Conservation (phyloP, 352 stramenopile species). For the Pythium pyrilobum region DNA sequence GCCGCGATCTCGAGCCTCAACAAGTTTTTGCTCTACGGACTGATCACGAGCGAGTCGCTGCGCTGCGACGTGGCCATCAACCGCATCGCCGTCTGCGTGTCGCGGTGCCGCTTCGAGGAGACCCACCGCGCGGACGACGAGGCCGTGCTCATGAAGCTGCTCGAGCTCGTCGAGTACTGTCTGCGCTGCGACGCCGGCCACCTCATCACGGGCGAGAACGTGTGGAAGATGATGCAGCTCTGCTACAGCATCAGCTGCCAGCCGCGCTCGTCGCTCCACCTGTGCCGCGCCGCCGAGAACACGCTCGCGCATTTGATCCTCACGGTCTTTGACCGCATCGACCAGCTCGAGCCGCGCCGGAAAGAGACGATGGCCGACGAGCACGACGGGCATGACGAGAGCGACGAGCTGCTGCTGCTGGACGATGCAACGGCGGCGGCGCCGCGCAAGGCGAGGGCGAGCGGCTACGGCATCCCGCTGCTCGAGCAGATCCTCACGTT, state of each 20-base stretch:
- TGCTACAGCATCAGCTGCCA: conserved; percentile 96
- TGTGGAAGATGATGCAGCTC: conserved; percentile 95
- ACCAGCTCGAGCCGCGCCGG: conserved; percentile 49
- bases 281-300: conserved; percentile 93
- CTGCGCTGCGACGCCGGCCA: conserved; percentile 89
- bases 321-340: conserved; percentile 93
- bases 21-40: conserved; percentile 98
- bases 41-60: conserved; percentile 89
- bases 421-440: conserved; percentile 13
- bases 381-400: not conserved
- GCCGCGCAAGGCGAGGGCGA: not conserved
- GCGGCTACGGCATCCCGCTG: conserved; percentile 79
- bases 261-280: conserved; percentile 81
- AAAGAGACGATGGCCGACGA: conserved; percentile 9
- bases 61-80: conserved; percentile 91
- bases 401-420: not conserved
- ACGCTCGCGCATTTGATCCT: conserved; percentile 96
- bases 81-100: conserved; percentile 90
- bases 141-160: conserved; percentile 92
- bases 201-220: conserved; percentile 88
- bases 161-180: conserved; percentile 95
- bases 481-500: conserved; percentile 94
- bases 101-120: conserved; percentile 95
- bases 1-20: conserved; percentile 95
- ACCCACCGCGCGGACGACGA: conserved; percentile 91